These are phyloP conservation scores for Ustilago trichophora DNA, from an alignment of 1,284 basidiomycete genomes.

Conservation along the genomic window DNA sequence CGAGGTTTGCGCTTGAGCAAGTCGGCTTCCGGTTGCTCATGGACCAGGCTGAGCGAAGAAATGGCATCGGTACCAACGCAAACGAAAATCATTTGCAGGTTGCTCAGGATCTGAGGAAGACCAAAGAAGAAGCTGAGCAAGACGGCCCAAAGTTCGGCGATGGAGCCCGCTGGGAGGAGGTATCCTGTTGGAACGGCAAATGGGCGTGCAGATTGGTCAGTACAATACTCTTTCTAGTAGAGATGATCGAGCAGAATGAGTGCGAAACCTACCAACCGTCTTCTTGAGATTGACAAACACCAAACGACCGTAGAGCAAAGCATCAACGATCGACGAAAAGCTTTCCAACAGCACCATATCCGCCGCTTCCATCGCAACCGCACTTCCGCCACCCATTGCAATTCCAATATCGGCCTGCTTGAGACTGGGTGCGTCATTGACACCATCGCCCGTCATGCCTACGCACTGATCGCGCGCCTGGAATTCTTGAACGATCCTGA, in stretches of 20 bases:
- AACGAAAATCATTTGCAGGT: slow-evolving; percentile 69
- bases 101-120: slow-evolving; percentile 71
- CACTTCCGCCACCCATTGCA: slow-evolving; percentile 69
- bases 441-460: slow-evolving; percentile 74
- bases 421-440: slow-evolving; percentile 74
- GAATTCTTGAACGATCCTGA: slow-evolving; percentile 75
- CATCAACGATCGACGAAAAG: slow-evolving; percentile 51
- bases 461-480: slow-evolving; percentile 72
- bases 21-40: slow-evolving; percentile 72
- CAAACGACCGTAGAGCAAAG: slow-evolving; percentile 69
- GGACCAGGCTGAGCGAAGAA: slow-evolving; percentile 70
- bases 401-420: slow-evolving; percentile 69
- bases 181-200: too few species aligned
- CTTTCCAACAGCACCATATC: slow-evolving; percentile 53
- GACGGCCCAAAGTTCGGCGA: slow-evolving; percentile 76
- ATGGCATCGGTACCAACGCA: slow-evolving; percentile 68
- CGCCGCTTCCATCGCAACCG: slow-evolving; percentile 61
- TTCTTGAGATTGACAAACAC: slow-evolving; percentile 77
- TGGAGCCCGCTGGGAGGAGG: slow-evolving; percentile 68
- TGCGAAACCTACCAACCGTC: slow-evolving; percentile 61
- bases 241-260: too few species aligned
- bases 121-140: slow-evolving; percentile 71
- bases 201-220: too few species aligned
- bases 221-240: too few species aligned
- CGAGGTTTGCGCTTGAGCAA: slow-evolving; percentile 69